Base-by-base conservation (phyloP, 2,329 filamentous ascomycete genomes). In the Diplocarpon rosae region DNA sequence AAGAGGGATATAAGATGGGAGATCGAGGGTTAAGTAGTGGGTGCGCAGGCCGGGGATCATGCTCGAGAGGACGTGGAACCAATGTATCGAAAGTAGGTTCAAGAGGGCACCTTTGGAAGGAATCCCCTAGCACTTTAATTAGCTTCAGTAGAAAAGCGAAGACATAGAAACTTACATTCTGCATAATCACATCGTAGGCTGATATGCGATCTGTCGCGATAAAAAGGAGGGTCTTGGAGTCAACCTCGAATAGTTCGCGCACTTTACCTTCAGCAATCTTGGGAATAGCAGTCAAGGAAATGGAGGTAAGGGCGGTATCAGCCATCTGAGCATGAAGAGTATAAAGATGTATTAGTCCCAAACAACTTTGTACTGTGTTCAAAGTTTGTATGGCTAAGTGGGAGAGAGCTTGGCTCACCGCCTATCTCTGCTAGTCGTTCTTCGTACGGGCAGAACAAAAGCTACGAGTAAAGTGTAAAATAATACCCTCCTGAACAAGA, bases 101-200 rank as follows among this genome's bases (percentile, higher is more conserved):
- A 85, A 70, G 36, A 85, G 69, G 37, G 72, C 66, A 50, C 82
- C 82, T 64, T 85, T 85, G 46, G 72, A 66, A 3, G 80, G 79
- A 40, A 86, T 73, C 9, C 79, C 80, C 77, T 83, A 24, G n/a
- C 8, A 9, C 9, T 12, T 5, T 4, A 3, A 9, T 32, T 12
- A 32, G 30, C 30, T 32, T 12, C 11, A 3, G 11, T 32, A 9
- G 3, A 3, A 32, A 14, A 12, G 4, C 11, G 4, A 10, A 14
- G 4, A 9, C 5, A 9, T 12, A 32, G 30, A 14, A 40, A 75
- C 65, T 59, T 62, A 80, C 79, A 66, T 92, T 95, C 57, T 76
- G 69, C 72, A 94, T 80, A 56, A 94, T 78, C 56, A 93, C 87
- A 73, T 96, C 90, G 70, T 90, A 96, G 45, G 92, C 92, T 17